These are phyloP conservation scores for Pelargonium fulgidum DNA, from an alignment of 441 rosid genomes.

Conservation along the genomic window DNA sequence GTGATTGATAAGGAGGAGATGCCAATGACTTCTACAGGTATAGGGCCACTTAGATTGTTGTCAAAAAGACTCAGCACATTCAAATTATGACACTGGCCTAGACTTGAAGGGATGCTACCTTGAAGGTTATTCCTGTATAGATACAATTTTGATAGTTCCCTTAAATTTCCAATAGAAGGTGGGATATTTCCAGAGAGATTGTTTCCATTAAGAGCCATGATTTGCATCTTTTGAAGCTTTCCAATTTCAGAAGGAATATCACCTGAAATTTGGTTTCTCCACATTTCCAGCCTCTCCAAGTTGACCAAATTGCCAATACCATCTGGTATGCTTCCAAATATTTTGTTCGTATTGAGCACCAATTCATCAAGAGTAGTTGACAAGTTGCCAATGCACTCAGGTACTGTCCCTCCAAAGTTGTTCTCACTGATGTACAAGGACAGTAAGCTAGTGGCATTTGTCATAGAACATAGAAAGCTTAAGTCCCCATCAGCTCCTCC, in stretches of 20 bases:
- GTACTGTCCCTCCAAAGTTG: constrained; percentile 22
- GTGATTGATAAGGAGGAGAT: not conserved
- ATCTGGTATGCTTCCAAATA: constrained; percentile 16
- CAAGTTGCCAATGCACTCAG: constrained; percentile 21
- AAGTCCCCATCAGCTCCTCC: constrained; percentile 14
- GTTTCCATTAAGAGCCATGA: not conserved
- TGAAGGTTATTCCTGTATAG: constrained; percentile 1
- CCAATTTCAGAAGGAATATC: not conserved
- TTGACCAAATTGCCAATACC: constrained; percentile 12
- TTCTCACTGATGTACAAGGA: not conserved
- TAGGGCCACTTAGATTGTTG: constrained; percentile 18
- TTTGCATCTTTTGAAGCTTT: too few relatives aligned
- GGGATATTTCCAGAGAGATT: constrained; percentile 15
- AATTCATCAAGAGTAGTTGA: not conserved
- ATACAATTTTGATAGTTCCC: not conserved
- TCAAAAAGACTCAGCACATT: too few relatives aligned
- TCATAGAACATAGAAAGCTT: constrained; percentile 23
- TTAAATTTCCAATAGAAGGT: constrained; percentile 14
- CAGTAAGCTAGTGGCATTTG: constrained; percentile 14
- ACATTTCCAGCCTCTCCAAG: not conserved
- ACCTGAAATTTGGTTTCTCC: constrained; percentile 12
- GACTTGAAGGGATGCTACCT: constrained; percentile 15
- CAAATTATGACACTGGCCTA: constrained; percentile 13
- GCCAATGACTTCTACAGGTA: constrained; percentile 14
- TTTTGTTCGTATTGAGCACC: not conserved